Percentiles rank a stretch among this genome's conserved stretches.
These are phyloP conservation scores for Paracorniculantispora psalliotae DNA, from an alignment of 2,329 filamentous ascomycete genomes.

Conservation along the genomic window DNA sequence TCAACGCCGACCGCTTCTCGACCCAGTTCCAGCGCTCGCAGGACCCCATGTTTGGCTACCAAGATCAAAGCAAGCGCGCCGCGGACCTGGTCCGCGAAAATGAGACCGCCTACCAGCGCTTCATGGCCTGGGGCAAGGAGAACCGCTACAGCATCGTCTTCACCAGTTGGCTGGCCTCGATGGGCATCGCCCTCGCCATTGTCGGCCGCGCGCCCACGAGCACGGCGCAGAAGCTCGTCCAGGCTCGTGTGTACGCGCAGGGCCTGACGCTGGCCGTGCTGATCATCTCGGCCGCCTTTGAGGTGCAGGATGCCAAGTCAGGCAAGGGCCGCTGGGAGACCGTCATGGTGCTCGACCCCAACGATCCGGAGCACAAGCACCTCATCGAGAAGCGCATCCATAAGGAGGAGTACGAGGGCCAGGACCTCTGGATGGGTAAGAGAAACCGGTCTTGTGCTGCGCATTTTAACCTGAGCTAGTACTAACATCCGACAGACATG, in stretches of 20 bases:
- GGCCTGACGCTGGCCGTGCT: slow-evolving; percentile 81
- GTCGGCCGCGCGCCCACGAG: slow-evolving; percentile 73
- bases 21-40: slow-evolving; percentile 61
- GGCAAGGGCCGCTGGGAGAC: slow-evolving; percentile 81
- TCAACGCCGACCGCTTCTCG: slow-evolving; percentile 71
- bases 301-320: slow-evolving; percentile 70
- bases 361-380: slow-evolving; percentile 77
- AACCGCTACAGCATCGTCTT: slow-evolving; percentile 88
- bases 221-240: slow-evolving; percentile 81
- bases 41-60: slow-evolving; percentile 64
- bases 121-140: slow-evolving; percentile 67
- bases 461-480: no score
- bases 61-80: slow-evolving; percentile 56
- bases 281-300: slow-evolving; percentile 75
- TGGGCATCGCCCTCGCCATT: slow-evolving; percentile 67
- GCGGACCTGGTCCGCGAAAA: slow-evolving; percentile 50
- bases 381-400: slow-evolving; percentile 83
- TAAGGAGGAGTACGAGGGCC: slow-evolving; percentile 79
- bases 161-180: slow-evolving; percentile 73
- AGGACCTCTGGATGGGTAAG: slow-evolving; percentile 89
- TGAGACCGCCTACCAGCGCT: slow-evolving; percentile 53
- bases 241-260: slow-evolving; percentile 92
- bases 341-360: slow-evolving; percentile 71
- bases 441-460: background rate
- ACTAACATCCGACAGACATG: slow-evolving; percentile 55